Conservation (phyloP, 768 basidiomycete species). For the Rhizopogon roseolus region DNA sequence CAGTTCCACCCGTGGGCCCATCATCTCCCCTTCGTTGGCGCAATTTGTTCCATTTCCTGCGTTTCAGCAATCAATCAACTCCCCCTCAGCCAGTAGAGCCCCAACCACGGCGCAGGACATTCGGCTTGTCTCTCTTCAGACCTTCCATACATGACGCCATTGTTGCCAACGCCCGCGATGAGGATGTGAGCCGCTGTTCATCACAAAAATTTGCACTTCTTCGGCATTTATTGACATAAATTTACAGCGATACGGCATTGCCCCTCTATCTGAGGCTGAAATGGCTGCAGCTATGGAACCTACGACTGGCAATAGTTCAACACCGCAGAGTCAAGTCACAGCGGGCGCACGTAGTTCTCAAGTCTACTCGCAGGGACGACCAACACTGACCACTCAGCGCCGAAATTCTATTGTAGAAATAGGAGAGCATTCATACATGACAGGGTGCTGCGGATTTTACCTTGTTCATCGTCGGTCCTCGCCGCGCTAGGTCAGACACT, state of each 20-base stretch:
- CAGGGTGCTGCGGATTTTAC: background rate
- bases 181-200: background rate
- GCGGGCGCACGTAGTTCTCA: background rate
- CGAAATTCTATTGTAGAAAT: background rate
- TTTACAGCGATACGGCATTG: background rate
- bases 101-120: background rate
- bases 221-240: background rate
- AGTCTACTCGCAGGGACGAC: background rate
- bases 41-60: background rate
- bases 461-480: background rate
- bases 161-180: background rate
- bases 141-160: background rate
- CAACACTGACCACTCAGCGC: background rate
- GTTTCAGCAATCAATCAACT: background rate
- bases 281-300: background rate
- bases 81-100: background rate
- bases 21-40: background rate
- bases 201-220: background rate
- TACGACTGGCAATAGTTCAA: background rate
- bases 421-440: background rate
- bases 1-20: background rate
- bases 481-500: no score
- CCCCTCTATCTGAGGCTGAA: background rate
- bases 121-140: background rate
- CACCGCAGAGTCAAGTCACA: background rate